These are phyloP conservation scores for Coccinonectria pachysandricola DNA, from an alignment of 2,329 filamentous ascomycete species.

Conservation along the genomic window DNA sequence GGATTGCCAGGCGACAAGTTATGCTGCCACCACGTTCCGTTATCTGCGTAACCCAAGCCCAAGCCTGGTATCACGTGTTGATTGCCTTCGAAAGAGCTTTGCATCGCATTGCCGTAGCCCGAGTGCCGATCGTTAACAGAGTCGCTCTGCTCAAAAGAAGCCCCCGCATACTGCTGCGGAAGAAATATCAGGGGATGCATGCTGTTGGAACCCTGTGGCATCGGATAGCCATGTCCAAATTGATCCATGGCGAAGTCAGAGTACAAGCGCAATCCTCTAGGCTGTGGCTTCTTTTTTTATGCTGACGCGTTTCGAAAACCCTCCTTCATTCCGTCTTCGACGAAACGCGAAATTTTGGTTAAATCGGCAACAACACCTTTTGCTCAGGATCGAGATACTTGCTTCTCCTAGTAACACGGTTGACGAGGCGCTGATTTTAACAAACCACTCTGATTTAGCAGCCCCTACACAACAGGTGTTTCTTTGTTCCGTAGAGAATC, in stretches of 20 bases:
- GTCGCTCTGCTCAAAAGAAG: slow-evolving; percentile 6
- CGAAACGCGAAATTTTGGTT: too few species aligned
- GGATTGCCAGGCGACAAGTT: slow-evolving; percentile 5
- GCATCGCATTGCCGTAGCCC: slow-evolving; percentile 4
- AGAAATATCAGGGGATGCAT: too few species aligned
- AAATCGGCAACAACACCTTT: not conserved
- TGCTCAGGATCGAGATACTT: too few species aligned
- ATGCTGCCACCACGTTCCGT: slow-evolving; percentile 8
- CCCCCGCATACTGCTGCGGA: slow-evolving; percentile 6
- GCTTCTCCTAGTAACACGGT: too few species aligned
- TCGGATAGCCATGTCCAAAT: slow-evolving; percentile 17
- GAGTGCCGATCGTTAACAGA: slow-evolving; percentile 2
- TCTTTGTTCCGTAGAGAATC: too few species aligned
- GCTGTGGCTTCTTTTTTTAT: too few species aligned
- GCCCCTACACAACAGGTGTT: too few species aligned
- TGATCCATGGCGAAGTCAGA: slow-evolving; percentile 18
- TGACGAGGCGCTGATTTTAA: too few species aligned
- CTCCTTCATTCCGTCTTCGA: too few species aligned
- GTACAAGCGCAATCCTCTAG: not conserved
- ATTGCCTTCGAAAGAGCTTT: slow-evolving; percentile 16
- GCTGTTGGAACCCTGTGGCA: slow-evolving; percentile 12
- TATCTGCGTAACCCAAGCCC: slow-evolving; percentile 18
- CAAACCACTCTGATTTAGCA: too few species aligned
- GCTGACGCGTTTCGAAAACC: too few species aligned
- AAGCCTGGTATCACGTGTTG: slow-evolving; percentile 26